A percentile compares a stretch with the other conserved stretches of the same genome.
Evolutionary conservation across 208 protist species (phyloP).

Genomic region (Wallacemonas sp.): DNA sequence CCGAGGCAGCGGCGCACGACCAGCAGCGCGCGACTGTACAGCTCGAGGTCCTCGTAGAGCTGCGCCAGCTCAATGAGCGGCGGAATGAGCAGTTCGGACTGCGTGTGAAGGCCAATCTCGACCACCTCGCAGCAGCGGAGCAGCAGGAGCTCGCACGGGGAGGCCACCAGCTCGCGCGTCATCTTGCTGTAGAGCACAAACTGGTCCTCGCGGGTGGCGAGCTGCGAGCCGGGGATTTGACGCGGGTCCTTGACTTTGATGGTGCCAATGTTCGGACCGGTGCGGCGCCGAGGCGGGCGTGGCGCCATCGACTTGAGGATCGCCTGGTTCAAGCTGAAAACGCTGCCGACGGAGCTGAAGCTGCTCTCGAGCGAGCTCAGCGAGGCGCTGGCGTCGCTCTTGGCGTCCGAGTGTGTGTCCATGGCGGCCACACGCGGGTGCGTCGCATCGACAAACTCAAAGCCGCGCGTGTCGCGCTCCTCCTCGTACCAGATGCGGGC

Average conservation of each 20-base stretch:
- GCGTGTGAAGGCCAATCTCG: conserved; percentile 74
- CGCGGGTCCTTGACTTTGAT: conserved; percentile 51
- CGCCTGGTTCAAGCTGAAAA: conserved; percentile 80
- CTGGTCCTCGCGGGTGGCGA: conserved; percentile 56
- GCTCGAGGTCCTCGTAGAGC: conserved; percentile 80
- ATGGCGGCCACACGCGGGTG: conserved; percentile 30
- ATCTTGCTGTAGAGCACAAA: conserved; percentile 85
- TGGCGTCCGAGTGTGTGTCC: not conserved
- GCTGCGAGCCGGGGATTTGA: conserved; percentile 20
- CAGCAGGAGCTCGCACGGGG: conserved; percentile 81
- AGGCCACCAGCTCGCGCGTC: conserved; percentile 76
- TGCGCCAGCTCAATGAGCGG: conserved; percentile 72
- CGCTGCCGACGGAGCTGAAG: conserved; percentile 50
- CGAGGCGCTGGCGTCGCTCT: conserved; percentile 30
- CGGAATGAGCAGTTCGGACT: conserved; percentile 86
- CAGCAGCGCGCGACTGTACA: conserved; percentile 79
- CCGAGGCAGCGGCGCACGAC: conserved; percentile 82
- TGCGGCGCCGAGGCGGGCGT: conserved; percentile 48
- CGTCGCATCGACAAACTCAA: conserved; percentile 46
- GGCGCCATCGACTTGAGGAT: conserved; percentile 78
- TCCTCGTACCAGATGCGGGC: conserved; percentile 82
- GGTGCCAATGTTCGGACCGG: conserved; percentile 56
- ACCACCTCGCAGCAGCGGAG: conserved; percentile 87
- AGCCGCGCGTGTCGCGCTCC: conserved; percentile 71
- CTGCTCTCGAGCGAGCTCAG: conserved; percentile 63